phyloP scores from a whole-genome alignment of 371 early-diverging fungal species.

The Mucor saturninus region DNA sequence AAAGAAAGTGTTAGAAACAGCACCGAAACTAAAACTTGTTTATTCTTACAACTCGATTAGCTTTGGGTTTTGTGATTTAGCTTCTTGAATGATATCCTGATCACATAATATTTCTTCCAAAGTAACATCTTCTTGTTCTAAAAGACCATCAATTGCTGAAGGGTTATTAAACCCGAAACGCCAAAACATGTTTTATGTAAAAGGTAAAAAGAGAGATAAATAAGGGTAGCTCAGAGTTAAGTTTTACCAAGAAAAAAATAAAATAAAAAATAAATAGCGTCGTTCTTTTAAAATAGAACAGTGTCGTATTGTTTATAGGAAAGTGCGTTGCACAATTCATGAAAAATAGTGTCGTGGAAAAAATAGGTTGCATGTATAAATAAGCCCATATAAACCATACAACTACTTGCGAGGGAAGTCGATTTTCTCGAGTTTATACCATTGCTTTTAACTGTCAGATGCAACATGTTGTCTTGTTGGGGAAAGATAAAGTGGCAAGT shows the following conservation, averaged over 20 bases:
- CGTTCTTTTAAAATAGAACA: background rate
- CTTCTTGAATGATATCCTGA: conserved; percentile 87
- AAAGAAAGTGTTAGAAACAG: background rate
- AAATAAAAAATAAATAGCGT: background rate
- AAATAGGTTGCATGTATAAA: background rate
- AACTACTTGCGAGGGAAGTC: too few relatives aligned
- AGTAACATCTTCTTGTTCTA: conserved; percentile 77
- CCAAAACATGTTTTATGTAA: conserved; percentile 69
- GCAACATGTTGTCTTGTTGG: too few relatives aligned
- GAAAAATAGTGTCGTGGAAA: background rate
- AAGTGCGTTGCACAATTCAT: too few relatives aligned
- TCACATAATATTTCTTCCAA: conserved; percentile 80
- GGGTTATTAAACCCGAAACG: conserved; percentile 77
- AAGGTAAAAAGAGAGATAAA: background rate
- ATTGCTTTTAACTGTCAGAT: too few relatives aligned
- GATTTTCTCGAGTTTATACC: too few relatives aligned
- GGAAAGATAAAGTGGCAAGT: too few relatives aligned
- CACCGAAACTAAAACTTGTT: background rate
- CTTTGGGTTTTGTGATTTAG: conserved; percentile 80
- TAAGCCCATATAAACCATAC: too few relatives aligned
- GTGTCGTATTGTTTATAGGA: too few relatives aligned
- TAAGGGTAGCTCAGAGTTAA: background rate
- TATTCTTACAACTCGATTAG: conserved; percentile 79
- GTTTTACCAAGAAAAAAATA: too few relatives aligned
- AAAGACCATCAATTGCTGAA: conserved; percentile 77